Percentiles rank a stretch among this genome's conserved stretches.
Evolutionary conservation across 176 grass and related monocot genomes (phyloP).

Genomic region (Phragmites australis): DNA sequence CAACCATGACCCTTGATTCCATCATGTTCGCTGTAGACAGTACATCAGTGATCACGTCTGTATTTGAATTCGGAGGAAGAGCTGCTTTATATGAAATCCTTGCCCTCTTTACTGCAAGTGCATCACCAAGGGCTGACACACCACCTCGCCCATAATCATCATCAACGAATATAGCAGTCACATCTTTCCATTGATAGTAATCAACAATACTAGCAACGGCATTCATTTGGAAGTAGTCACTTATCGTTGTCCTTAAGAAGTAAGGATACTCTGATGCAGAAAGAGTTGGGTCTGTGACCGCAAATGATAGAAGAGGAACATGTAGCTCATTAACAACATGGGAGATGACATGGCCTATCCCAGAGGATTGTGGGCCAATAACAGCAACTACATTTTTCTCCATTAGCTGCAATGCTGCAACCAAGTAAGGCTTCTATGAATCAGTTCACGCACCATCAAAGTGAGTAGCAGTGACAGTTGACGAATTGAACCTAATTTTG

Average conservation of each 20-base stretch:
- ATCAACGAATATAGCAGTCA: conserved; percentile 79
- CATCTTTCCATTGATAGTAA: conserved; percentile 69
- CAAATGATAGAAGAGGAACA: conserved; percentile 75
- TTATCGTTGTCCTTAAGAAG: conserved; percentile 65
- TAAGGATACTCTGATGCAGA: conserved; percentile 75
- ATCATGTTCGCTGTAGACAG: conserved; percentile 64
- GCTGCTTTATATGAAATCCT: conserved; percentile 80
- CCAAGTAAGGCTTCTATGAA: conserved; percentile 40
- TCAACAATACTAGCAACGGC: conserved; percentile 76
- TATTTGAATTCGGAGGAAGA: conserved; percentile 58
- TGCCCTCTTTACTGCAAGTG: conserved; percentile 50
- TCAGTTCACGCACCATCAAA: conserved; percentile 37
- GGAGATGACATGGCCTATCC: conserved; percentile 70
- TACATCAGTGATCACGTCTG: conserved; percentile 50
- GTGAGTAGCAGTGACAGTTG: not conserved
- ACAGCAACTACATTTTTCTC: conserved; percentile 68
- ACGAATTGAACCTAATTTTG: conserved; percentile 2
- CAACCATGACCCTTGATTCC: conserved; percentile 80
- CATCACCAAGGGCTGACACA: conserved; percentile 59
- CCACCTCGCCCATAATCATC: conserved; percentile 83
- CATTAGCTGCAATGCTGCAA: conserved; percentile 68
- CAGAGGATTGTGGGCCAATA: conserved; percentile 80
- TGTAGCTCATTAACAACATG: conserved; percentile 72
- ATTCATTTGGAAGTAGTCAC: conserved; percentile 85
- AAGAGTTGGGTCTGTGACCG: conserved; percentile 74